phyloP scores from a whole-genome alignment of 345 rosid species.

The Citrus reticulata region DNA sequence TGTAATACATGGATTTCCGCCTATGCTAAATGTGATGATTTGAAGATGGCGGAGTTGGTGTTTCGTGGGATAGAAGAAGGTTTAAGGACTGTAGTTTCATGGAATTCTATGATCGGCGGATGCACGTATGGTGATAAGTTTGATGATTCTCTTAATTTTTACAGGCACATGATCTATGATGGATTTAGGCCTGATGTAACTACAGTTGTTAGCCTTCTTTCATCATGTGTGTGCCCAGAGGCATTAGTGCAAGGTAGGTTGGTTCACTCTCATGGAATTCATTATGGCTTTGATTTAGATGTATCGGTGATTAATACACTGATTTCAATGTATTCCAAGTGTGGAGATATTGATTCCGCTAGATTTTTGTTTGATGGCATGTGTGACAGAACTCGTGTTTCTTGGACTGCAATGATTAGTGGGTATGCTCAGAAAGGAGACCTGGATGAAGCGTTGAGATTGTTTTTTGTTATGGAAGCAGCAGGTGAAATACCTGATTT shows the following conservation, averaged over 20 bases:
- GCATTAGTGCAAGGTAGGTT: slow-evolving; percentile 38
- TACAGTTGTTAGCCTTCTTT: slow-evolving; percentile 54
- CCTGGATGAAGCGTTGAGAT: slow-evolving; percentile 48
- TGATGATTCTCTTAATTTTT: slow-evolving; percentile 34
- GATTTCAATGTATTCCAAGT: slow-evolving; percentile 63
- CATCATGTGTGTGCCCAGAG: slow-evolving; percentile 40
- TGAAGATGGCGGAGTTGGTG: slow-evolving; percentile 41
- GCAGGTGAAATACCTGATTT: slow-evolving; percentile 51
- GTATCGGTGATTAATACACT: slow-evolving; percentile 44
- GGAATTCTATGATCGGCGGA: slow-evolving; percentile 71
- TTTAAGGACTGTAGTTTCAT: slow-evolving; percentile 36
- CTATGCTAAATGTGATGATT: slow-evolving; percentile 57
- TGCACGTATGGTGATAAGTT: slow-evolving; percentile 33
- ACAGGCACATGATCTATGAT: slow-evolving; percentile 46
- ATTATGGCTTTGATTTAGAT: slow-evolving; percentile 42
- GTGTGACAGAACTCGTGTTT: slow-evolving; percentile 46
- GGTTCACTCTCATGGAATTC: slow-evolving; percentile 56
- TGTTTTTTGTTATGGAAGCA: slow-evolving; percentile 46
- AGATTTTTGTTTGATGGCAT: slow-evolving; percentile 52
- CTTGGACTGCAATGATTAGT: slow-evolving; percentile 84
- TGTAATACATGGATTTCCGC: slow-evolving; percentile 58
- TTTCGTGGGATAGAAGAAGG: slow-evolving; percentile 39
- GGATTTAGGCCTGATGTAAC: slow-evolving; percentile 50
- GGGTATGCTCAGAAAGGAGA: slow-evolving; percentile 69
- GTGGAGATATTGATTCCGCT: slow-evolving; percentile 41